A percentile compares a stretch with the other conserved stretches of the same genome.
Conservation (phyloP, 805 yeast genomes). For the Ogataea angusta region DNA sequence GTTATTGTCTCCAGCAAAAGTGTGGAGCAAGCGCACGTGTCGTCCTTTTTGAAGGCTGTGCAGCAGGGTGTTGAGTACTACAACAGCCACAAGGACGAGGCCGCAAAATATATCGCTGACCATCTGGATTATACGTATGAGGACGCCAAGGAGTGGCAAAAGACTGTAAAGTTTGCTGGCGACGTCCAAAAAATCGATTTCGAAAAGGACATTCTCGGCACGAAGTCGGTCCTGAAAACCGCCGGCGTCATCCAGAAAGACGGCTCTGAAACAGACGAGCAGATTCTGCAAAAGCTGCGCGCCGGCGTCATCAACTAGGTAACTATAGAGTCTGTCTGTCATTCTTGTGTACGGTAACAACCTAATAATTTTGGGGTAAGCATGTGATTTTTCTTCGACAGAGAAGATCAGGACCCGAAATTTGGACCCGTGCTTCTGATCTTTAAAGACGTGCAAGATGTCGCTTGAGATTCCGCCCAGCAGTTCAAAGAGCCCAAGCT, state of each 20-base stretch:
- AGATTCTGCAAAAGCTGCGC: conserved; percentile 13
- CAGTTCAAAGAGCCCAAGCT: conserved; percentile 6
- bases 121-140: conserved; percentile 72
- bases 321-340: neutral
- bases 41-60: conserved; percentile 49
- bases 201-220: conserved; percentile 48
- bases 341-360: neutral
- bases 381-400: conserved; percentile 16
- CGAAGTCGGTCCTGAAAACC: conserved; percentile 51
- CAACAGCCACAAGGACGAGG: conserved; percentile 56
- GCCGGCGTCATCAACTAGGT: conserved; percentile 13
- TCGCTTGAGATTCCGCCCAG: conserved; percentile 10
- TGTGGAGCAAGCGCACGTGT: conserved; percentile 30
- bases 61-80: conserved; percentile 70
- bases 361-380: conserved; percentile 1
- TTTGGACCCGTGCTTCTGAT: neutral
- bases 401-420: conserved; percentile 1
- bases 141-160: conserved; percentile 80
- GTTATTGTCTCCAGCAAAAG: conserved; percentile 56
- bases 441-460: conserved; percentile 2
- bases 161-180: conserved; percentile 64
- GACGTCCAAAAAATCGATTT: conserved; percentile 48
- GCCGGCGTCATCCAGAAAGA: conserved; percentile 54
- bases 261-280: conserved; percentile 16
- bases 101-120: conserved; percentile 58